These are phyloP conservation scores for Discostella stelligeroides DNA, from an alignment of 108 stramenopile genomes.

Conservation along the genomic window DNA sequence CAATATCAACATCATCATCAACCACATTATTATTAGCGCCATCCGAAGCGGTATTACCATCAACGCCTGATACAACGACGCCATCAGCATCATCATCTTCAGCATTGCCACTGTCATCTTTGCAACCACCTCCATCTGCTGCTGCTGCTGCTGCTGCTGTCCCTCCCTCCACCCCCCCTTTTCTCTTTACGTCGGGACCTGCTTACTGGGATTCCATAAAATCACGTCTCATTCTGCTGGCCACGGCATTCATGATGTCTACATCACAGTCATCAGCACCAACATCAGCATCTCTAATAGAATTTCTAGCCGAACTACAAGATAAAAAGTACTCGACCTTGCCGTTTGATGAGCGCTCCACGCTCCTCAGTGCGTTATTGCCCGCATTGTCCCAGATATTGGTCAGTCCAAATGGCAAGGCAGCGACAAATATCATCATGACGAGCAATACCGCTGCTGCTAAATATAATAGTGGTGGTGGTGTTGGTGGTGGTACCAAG, in stretches of 20 bases:
- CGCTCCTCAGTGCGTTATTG: slow-evolving; percentile 3
- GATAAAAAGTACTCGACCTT: background rate
- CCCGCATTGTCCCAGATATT: slow-evolving; percentile 12
- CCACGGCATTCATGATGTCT: background rate
- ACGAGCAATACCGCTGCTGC: background rate
- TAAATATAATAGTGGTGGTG: background rate
- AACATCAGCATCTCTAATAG: background rate
- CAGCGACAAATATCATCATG: slow-evolving; percentile 4
- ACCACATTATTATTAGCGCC: background rate
- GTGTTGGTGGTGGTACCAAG: background rate
- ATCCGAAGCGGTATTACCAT: background rate
- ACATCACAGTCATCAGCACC: background rate
- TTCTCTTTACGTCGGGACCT: slow-evolving; percentile 10
- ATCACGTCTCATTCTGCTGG: slow-evolving; percentile 3
- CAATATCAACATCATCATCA: background rate
- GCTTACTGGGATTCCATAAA: slow-evolving; percentile 9
- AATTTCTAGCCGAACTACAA: slow-evolving; percentile 3
- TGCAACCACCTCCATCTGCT: background rate
- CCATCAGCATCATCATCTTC: background rate
- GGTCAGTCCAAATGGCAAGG: slow-evolving; percentile 7
- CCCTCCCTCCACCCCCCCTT: background rate
- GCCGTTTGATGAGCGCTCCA: slow-evolving; percentile 1
- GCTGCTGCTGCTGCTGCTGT: no score
- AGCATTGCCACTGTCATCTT: background rate
- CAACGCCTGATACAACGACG: no score